Evolutionary conservation across 768 basidiomycete species (phyloP).

Genomic region (Suillus occidentalis): DNA sequence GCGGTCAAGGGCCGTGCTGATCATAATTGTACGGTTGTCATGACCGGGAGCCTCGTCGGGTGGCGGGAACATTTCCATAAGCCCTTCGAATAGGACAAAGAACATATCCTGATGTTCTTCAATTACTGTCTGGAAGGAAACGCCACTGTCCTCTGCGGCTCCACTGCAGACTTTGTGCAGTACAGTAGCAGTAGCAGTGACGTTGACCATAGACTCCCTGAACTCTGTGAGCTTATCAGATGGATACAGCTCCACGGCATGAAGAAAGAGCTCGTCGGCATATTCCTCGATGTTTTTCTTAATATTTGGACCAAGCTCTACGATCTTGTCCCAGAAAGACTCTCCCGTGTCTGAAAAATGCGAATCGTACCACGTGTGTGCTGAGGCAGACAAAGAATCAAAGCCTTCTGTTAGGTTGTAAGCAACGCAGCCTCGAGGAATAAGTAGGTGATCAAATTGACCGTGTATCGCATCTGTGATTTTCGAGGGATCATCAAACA

Average conservation of each 20-base stretch:
- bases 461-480: neutral
- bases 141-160: neutral
- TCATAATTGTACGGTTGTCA: slow-evolving; percentile 22
- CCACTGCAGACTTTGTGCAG: neutral
- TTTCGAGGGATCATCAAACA: neutral
- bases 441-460: neutral
- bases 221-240: neutral
- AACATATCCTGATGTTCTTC: slow-evolving; percentile 16
- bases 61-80: slow-evolving; percentile 26
- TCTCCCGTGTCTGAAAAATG: neutral
- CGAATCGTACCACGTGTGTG: neutral
- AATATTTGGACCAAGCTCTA: neutral
- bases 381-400: neutral
- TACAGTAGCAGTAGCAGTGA: neutral
- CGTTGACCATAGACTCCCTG: neutral
- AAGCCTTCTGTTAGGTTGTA: neutral
- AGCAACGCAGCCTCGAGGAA: neutral
- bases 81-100: slow-evolving; percentile 23
- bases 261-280: neutral
- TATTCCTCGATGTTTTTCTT: neutral
- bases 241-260: neutral
- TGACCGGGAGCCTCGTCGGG: slow-evolving; percentile 32
- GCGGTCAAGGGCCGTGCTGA: slow-evolving; percentile 24
- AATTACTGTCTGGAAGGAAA: slow-evolving; percentile 18
- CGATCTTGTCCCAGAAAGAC: neutral